Evolutionary conservation across 495 filamentous ascomycete genomes (phyloP).

Genomic region (Hypoxylon fragiforme): DNA sequence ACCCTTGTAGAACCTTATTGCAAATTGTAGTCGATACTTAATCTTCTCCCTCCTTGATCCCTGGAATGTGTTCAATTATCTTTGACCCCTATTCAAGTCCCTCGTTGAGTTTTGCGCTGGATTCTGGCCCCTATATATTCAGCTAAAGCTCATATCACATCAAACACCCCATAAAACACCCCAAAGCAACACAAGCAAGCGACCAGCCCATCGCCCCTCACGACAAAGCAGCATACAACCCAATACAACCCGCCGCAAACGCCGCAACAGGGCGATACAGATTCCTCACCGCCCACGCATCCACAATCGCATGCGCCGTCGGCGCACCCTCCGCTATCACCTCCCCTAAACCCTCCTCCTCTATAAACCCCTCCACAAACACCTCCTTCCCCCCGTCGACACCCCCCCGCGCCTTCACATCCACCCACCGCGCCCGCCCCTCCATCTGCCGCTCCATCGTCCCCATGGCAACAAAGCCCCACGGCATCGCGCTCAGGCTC

Average conservation of each 20-base stretch:
- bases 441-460: constrained; percentile 49
- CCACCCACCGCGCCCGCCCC: constrained; percentile 38
- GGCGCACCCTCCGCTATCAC: too few relatives aligned
- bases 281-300: constrained; percentile 54
- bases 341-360: too few relatives aligned
- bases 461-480: constrained; percentile 49
- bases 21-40: background rate
- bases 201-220: background rate
- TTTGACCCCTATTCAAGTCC: too few relatives aligned
- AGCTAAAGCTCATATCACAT: too few relatives aligned
- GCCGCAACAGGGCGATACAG: constrained; percentile 41
- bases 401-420: constrained; percentile 8
- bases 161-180: background rate
- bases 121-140: too few relatives aligned
- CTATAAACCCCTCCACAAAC: too few relatives aligned
- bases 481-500: constrained; percentile 52
- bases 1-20: background rate
- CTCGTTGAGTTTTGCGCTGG: too few relatives aligned
- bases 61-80: too few relatives aligned
- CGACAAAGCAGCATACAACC: constrained; percentile 12
- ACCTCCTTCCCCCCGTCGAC: constrained; percentile 41
- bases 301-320: constrained; percentile 48
- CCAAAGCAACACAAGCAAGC: background rate
- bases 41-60: too few relatives aligned
- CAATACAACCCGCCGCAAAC: constrained; percentile 13